Percentiles rank a stretch among this genome's conserved stretches.
Evolutionary conservation across 768 basidiomycete species (phyloP).

Genomic region (Erythrobasidium yunnanense): DNA sequence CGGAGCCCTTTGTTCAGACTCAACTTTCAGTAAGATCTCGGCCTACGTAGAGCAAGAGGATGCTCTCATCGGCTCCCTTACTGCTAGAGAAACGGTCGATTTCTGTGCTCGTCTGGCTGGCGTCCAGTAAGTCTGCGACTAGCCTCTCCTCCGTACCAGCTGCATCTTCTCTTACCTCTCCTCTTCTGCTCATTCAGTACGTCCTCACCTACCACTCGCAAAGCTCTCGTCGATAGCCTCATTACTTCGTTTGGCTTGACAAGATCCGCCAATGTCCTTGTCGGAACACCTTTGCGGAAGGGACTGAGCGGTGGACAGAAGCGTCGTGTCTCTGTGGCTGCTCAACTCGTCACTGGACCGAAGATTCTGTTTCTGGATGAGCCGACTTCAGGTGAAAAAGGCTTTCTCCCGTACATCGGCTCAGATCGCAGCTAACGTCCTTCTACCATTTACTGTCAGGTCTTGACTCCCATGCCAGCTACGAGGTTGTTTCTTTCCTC

Average conservation of each 20-base stretch:
- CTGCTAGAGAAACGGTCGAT: constrained; percentile 51
- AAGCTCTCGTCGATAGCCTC: constrained; percentile 46
- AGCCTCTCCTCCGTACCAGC: neutral
- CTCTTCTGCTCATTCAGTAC: constrained; percentile 24
- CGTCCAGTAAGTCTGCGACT: constrained; percentile 27
- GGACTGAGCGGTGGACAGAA: constrained; percentile 61
- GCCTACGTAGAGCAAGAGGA: constrained; percentile 49
- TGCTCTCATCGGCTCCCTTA: constrained; percentile 51
- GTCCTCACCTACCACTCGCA: constrained; percentile 40
- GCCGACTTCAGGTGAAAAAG: constrained; percentile 42
- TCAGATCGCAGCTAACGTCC: neutral
- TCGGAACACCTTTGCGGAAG: constrained; percentile 53
- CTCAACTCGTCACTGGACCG: constrained; percentile 53
- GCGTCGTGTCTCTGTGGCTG: constrained; percentile 54
- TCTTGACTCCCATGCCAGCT: neutral
- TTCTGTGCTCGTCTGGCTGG: constrained; percentile 51
- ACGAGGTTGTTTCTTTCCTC: constrained; percentile 4
- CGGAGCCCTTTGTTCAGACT: constrained; percentile 28
- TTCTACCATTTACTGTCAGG: neutral
- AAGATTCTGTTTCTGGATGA: constrained; percentile 57
- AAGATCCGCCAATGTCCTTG: constrained; percentile 47
- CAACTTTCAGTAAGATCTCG: neutral
- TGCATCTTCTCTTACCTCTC: neutral
- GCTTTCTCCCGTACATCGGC: neutral
- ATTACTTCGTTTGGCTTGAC: constrained; percentile 48